Evolutionary conservation across 345 rosid species (phyloP).

Genomic region (Citrus reticulata): DNA sequence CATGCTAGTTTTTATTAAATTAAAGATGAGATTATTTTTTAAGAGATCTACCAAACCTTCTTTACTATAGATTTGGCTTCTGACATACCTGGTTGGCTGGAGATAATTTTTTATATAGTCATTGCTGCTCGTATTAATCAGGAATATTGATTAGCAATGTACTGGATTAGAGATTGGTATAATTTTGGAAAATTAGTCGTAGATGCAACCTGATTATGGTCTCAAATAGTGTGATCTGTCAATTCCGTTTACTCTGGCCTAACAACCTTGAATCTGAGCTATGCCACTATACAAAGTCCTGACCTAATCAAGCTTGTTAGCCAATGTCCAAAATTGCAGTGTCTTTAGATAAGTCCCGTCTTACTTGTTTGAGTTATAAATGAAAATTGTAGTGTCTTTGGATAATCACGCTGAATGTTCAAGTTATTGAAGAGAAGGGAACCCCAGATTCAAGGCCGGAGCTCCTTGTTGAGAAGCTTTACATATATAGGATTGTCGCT

Average conservation of each 20-base stretch:
- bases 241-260: constrained; percentile 46
- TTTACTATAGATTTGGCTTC: constrained; percentile 30
- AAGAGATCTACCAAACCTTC: neutral
- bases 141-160: constrained; percentile 27
- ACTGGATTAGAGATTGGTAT: constrained; percentile 13
- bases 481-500: constrained; percentile 29
- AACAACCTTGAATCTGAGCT: constrained; percentile 76
- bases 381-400: neutral
- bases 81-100: constrained; percentile 33
- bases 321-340: constrained; percentile 65
- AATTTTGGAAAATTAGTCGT: constrained; percentile 17
- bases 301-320: constrained; percentile 68
- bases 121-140: constrained; percentile 36
- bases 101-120: constrained; percentile 53
- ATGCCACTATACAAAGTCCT: constrained; percentile 55
- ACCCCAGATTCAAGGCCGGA: too few species aligned
- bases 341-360: constrained; percentile 60
- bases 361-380: neutral
- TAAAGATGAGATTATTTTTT: too few species aligned
- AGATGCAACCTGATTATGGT: constrained; percentile 16
- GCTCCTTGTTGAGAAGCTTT: too few species aligned
- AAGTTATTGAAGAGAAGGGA: too few species aligned
- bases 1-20: too few species aligned
- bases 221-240: constrained; percentile 33
- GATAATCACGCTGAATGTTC: too few species aligned